phyloP scores from a whole-genome alignment of 2,329 filamentous ascomycete genomes.

The Cryoendolithus antarcticus region DNA sequence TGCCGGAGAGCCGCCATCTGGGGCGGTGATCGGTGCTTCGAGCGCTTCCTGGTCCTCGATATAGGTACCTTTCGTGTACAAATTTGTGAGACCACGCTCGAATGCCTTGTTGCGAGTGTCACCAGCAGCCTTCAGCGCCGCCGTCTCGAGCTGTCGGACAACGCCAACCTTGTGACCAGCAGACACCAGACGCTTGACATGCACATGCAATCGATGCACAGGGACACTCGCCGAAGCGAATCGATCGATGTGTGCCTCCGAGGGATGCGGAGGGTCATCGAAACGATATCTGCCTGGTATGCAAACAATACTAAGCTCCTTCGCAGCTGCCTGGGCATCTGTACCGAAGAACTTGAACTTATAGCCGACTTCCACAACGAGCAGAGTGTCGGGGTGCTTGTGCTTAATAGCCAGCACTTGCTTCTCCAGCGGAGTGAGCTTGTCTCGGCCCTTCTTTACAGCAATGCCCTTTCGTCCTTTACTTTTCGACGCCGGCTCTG shows the following conservation, averaged over 20 bases:
- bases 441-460: conserved; percentile 61
- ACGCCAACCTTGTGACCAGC: conserved; percentile 95
- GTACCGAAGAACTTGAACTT: conserved; percentile 97
- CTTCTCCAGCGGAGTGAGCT: conserved; percentile 87
- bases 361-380: conserved; percentile 93
- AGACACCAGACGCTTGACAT: conserved; percentile 82
- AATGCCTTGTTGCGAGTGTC: conserved; percentile 92
- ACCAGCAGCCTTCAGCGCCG: conserved; percentile 85
- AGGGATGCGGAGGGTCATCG: conserved; percentile 81
- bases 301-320: conserved; percentile 86
- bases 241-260: conserved; percentile 79
- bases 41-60: conserved; percentile 84
- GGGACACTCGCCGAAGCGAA: conserved; percentile 96
- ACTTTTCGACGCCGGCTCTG: conserved; percentile 36
- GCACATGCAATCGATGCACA: conserved; percentile 78
- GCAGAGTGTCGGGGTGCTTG: conserved; percentile 75
- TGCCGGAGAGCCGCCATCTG: conserved; percentile 39
- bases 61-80: conserved; percentile 97
- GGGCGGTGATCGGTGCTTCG: conserved; percentile 46
- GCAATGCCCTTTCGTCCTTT: conserved; percentile 37
- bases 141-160: conserved; percentile 87
- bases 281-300: conserved; percentile 92
- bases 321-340: conserved; percentile 78
- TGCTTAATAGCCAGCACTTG: conserved; percentile 91
- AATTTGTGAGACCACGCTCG: conserved; percentile 79